phyloP scores from a whole-genome alignment of 2,329 filamentous ascomycete species.

The Aspergillus sp. region DNA sequence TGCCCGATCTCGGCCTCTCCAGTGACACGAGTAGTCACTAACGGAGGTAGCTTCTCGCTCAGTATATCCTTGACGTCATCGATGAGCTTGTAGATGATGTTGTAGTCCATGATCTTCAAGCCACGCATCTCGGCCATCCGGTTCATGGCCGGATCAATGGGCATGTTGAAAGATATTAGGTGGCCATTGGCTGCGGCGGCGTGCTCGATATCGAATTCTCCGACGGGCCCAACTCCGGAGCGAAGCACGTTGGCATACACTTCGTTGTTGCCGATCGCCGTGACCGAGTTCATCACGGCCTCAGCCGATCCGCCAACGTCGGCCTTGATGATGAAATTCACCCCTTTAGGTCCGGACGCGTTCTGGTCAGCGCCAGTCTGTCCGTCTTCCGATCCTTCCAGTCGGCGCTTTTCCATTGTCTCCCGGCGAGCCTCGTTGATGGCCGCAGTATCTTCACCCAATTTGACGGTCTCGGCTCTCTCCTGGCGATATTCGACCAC shows the following conservation, averaged over 20 bases:
- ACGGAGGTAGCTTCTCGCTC: constrained; percentile 66
- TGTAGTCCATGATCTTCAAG: constrained; percentile 80
- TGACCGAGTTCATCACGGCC: constrained; percentile 75
- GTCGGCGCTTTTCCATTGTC: constrained; percentile 53
- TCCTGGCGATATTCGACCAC: constrained; percentile 77
- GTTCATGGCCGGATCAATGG: constrained; percentile 65
- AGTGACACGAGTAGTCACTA: constrained; percentile 67
- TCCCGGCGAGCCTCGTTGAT: constrained; percentile 69
- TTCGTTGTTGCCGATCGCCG: constrained; percentile 80
- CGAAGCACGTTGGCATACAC: constrained; percentile 75
- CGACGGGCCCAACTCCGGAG: constrained; percentile 73
- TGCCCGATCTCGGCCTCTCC: constrained; percentile 86
- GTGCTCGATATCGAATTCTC: constrained; percentile 85
- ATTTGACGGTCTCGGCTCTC: constrained; percentile 64
- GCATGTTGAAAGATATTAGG: constrained; percentile 83
- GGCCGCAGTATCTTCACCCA: constrained; percentile 69
- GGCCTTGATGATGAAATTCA: constrained; percentile 86
- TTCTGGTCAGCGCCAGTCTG: constrained; percentile 40
- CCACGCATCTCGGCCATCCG: constrained; percentile 67
- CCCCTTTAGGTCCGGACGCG: constrained; percentile 50
- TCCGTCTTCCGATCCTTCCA: constrained; percentile 32
- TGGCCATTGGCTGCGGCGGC: constrained; percentile 73
- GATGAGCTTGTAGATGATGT: constrained; percentile 57
- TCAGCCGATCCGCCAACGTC: constrained; percentile 94
- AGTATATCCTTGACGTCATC: constrained; percentile 57